Percentiles rank a stretch among this genome's conserved stretches.
phyloP scores from a whole-genome alignment of 257 asterid species.

The Salvia splendens region DNA sequence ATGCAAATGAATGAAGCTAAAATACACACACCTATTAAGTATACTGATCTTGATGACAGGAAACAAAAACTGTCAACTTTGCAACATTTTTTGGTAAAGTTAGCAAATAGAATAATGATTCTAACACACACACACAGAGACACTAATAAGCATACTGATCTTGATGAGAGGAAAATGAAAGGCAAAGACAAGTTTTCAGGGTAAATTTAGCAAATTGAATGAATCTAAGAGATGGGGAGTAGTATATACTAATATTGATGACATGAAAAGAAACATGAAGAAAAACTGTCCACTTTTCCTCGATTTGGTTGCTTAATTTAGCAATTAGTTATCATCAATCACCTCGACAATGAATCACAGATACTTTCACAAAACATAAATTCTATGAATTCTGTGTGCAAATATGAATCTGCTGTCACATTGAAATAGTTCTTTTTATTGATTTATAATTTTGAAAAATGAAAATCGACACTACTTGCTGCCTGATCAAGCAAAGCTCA shows the following conservation, averaged over 20 bases:
- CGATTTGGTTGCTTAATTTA: not conserved
- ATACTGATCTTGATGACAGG: too few species aligned
- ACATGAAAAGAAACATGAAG: not conserved
- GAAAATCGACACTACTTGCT: not conserved
- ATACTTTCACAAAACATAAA: constrained; percentile 7
- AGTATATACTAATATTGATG: not conserved
- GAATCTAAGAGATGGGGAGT: too few species aligned
- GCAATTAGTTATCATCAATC: too few species aligned
- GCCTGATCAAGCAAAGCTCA: not conserved
- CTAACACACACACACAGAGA: too few species aligned
- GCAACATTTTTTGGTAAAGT: too few species aligned
- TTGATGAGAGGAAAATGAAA: too few species aligned
- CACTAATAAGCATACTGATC: too few species aligned
- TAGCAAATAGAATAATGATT: too few species aligned
- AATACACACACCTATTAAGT: not conserved
- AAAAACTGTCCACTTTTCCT: not conserved
- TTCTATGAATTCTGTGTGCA: not conserved
- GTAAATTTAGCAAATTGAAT: too few species aligned
- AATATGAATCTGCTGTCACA: not conserved
- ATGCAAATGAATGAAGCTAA: constrained; percentile 46
- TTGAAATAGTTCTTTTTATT: too few species aligned
- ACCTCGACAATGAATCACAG: not conserved
- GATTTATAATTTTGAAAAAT: constrained; percentile 5
- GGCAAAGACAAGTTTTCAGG: too few species aligned
- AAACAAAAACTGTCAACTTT: not conserved